These are phyloP conservation scores for Mycosphaerella sp. DNA, from an alignment of 2,329 filamentous ascomycete species.

Conservation along the genomic window DNA sequence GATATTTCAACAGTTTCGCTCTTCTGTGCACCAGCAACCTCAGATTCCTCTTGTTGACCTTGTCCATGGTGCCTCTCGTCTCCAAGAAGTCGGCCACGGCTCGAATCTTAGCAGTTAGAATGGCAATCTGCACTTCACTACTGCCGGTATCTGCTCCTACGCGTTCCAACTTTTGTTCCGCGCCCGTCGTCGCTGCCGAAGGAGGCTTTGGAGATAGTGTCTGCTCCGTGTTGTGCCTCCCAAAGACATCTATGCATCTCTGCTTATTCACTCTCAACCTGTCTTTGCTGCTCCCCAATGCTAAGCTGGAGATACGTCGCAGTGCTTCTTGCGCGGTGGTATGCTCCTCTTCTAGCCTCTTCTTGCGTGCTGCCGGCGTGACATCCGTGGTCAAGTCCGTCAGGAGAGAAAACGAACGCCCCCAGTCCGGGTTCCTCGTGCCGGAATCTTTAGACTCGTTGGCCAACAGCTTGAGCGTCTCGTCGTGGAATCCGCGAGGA, in stretches of 20 bases:
- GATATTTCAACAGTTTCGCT: conserved; percentile 81
- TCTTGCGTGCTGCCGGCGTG: conserved; percentile 43
- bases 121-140: conserved; percentile 94
- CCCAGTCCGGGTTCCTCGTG: conserved; percentile 12
- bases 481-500: neutral
- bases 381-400: conserved; percentile 30
- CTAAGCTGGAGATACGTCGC: conserved; percentile 68
- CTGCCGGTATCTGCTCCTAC: conserved; percentile 91
- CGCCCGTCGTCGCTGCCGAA: conserved; percentile 17
- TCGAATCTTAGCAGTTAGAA: conserved; percentile 89
- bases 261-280: conserved; percentile 74
- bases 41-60: conserved; percentile 89
- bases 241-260: conserved; percentile 80
- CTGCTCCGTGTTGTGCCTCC: conserved; percentile 80
- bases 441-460: neutral
- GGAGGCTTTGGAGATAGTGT: conserved; percentile 55
- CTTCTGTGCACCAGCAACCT: conserved; percentile 77
- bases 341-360: conserved; percentile 29
- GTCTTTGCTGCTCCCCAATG: conserved; percentile 72
- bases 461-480: neutral
- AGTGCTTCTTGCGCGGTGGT: conserved; percentile 68
- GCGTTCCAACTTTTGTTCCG: conserved; percentile 46
- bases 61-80: conserved; percentile 71
- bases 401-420: conserved; percentile 1
- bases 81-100: conserved; percentile 67